These are phyloP conservation scores for Cytospora chrysosperma DNA, from an alignment of 2,329 filamentous ascomycete species.

Conservation along the genomic window DNA sequence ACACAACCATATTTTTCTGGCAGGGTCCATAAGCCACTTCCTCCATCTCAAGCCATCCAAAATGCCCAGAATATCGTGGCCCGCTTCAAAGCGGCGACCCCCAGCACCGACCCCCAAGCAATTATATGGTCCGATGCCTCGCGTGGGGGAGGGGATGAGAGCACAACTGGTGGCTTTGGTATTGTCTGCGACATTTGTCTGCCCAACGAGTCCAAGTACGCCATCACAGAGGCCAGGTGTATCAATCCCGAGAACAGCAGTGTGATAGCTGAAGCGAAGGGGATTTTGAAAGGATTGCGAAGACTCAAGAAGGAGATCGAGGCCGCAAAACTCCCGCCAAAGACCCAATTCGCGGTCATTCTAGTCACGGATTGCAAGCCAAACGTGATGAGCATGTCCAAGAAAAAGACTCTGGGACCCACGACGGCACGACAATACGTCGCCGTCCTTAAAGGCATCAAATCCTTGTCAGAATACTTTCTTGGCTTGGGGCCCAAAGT, in stretches of 20 bases:
- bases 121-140: neutral
- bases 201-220: neutral
- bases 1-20: neutral
- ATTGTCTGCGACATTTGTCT: neutral
- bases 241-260: neutral
- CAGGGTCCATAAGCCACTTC: neutral
- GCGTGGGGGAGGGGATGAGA: rapidly evolving
- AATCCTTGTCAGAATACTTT: neutral
- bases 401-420: neutral
- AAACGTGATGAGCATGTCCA: neutral
- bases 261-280: neutral
- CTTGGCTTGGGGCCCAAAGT: neutral
- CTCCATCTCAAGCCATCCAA: neutral
- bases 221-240: neutral
- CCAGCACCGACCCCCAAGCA: neutral
- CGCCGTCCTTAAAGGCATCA: neutral
- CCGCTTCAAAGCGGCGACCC: neutral
- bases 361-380: neutral
- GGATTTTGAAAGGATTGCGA: neutral
- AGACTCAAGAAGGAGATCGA: neutral
- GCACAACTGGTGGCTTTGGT: neutral
- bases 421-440: neutral
- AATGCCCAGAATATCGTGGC: neutral
- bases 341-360: neutral
- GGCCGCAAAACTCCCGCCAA: neutral